Evolutionary conservation across 129 eudicot genomes (phyloP).

Genomic region (Deinandra increscens): DNA sequence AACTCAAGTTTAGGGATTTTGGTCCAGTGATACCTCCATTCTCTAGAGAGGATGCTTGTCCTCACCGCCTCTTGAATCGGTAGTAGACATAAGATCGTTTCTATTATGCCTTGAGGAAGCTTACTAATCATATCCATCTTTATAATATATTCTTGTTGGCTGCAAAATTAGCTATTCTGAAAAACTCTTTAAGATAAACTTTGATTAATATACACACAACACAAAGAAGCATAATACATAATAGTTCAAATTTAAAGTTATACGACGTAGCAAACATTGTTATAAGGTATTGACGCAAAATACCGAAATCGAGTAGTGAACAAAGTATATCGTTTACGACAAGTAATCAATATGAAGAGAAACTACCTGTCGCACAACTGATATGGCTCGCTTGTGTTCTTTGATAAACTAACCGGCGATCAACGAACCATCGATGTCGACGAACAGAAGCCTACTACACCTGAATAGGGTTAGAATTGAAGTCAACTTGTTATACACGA

Average conservation of each 20-base stretch:
- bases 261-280: not conserved
- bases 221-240: not conserved
- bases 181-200: not conserved
- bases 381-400: too few relatives aligned
- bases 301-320: too few relatives aligned
- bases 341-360: too few relatives aligned
- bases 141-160: conserved; percentile 6
- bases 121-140: conserved; percentile 20
- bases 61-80: conserved; percentile 21
- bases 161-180: not conserved
- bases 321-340: too few relatives aligned
- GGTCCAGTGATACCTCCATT: conserved; percentile 17
- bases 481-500: too few relatives aligned
- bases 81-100: conserved; percentile 18
- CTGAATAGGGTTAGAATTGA: too few relatives aligned
- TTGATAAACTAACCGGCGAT: too few relatives aligned
- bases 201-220: not conserved
- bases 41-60: conserved; percentile 18
- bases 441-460: too few relatives aligned
- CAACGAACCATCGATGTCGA: too few relatives aligned
- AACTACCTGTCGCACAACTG: too few relatives aligned
- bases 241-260: not conserved
- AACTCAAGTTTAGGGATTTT: conserved; percentile 20
- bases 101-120: not conserved
- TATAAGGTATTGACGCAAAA: not conserved